phyloP scores from a whole-genome alignment of 257 asterid genomes.

The Lycium ferocissimum region DNA sequence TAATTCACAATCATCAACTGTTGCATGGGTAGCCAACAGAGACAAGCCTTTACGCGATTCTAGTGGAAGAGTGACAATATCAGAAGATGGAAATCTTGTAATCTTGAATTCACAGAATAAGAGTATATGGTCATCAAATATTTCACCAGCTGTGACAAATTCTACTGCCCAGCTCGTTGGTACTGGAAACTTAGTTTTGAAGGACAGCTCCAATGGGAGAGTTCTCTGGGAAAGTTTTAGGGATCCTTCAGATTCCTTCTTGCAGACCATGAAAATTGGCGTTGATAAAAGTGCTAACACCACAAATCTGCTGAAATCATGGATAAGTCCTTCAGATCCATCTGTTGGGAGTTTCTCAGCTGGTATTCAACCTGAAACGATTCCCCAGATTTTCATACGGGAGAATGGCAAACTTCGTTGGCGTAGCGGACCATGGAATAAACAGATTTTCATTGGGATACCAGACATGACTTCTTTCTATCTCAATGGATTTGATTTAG shows the following conservation, averaged over 20 bases:
- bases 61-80: conserved; percentile 43
- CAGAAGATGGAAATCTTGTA: conserved; percentile 52
- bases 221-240: conserved; percentile 51
- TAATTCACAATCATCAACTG: conserved; percentile 35
- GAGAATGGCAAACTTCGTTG: conserved; percentile 38
- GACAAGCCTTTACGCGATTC: conserved; percentile 43
- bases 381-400: conserved; percentile 47
- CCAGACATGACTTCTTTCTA: conserved; percentile 34
- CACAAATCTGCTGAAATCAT: conserved; percentile 37
- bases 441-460: conserved; percentile 36
- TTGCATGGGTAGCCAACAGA: conserved; percentile 61
- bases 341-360: conserved; percentile 40
- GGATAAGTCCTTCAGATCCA: conserved; percentile 43
- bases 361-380: conserved; percentile 40
- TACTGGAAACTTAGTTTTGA: conserved; percentile 50
- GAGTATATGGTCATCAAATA: conserved; percentile 51
- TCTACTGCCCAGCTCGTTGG: conserved; percentile 47
- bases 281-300: conserved; percentile 27
- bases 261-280: conserved; percentile 37
- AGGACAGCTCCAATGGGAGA: conserved; percentile 39
- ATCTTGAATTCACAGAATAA: conserved; percentile 36
- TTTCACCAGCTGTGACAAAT: conserved; percentile 33
- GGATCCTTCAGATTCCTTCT: conserved; percentile 39
- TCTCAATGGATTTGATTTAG: conserved; percentile 24
- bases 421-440: conserved; percentile 59